A percentile compares a stretch with the other conserved stretches of the same genome.
phyloP scores from a whole-genome alignment of 139 green algal genomes.

The Edaphochlamys debaryana region DNA sequence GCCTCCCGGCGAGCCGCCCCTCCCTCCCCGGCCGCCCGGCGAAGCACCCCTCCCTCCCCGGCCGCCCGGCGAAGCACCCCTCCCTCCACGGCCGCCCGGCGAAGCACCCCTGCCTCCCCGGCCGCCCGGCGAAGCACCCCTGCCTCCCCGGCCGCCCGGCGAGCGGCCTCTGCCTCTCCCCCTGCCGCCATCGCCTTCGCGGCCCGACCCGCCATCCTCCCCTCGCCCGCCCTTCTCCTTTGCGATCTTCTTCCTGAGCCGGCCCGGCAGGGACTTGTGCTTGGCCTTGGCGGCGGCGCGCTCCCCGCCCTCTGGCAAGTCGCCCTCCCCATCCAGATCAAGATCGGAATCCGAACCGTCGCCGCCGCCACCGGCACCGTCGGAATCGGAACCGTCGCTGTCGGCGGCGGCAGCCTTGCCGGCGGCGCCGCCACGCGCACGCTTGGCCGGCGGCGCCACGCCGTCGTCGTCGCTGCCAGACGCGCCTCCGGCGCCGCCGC shows the following conservation, averaged over 20 bases:
- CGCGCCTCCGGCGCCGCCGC: no score
- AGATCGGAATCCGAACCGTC: neutral
- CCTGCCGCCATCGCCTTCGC: neutral
- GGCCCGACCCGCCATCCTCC: neutral
- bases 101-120: no score
- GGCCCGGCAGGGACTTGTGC: slow-evolving; percentile 68
- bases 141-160: neutral
- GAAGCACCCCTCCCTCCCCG: no score
- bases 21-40: no score
- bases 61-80: no score
- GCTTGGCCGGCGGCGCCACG: neutral
- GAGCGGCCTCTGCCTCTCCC: neutral
- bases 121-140: neutral
- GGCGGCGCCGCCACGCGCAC: no score
- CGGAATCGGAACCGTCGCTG: slow-evolving; percentile 10
- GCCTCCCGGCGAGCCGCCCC: no score
- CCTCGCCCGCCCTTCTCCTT: slow-evolving; percentile 18
- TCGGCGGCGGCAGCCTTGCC: neutral
- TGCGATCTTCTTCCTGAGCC: slow-evolving; percentile 80
- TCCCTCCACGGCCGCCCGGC: no score
- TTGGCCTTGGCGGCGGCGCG: neutral
- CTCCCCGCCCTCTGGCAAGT: neutral
- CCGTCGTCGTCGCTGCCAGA: slow-evolving; percentile 5
- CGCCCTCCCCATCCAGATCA: neutral
- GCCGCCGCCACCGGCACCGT: neutral